Evolutionary conservation across 108 stramenopile species (phyloP).

Genomic region (Cyclostephanos tholiformis): DNA sequence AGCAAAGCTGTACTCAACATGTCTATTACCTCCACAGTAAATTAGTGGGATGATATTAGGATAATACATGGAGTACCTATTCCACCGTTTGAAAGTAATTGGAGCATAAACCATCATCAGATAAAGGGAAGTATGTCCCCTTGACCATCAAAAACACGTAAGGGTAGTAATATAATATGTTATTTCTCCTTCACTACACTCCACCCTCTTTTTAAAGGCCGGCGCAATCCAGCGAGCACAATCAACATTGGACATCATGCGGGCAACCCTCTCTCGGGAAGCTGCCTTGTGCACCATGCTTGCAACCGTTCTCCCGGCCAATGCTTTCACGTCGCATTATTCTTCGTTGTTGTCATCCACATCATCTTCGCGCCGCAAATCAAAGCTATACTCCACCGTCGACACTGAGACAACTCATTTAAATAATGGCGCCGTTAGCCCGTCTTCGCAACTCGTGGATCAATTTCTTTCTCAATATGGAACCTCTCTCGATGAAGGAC

Average conservation of each 20-base stretch:
- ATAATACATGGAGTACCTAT: too few relatives aligned
- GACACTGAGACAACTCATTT: neutral
- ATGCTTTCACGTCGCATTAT: conserved; percentile 2
- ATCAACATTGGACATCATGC: neutral
- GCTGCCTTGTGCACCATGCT: neutral
- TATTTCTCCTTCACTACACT: too few relatives aligned
- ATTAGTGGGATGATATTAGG: too few relatives aligned
- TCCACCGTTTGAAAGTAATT: too few relatives aligned
- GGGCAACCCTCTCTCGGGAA: neutral
- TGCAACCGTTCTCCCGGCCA: neutral
- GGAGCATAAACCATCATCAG: too few relatives aligned
- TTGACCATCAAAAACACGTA: too few relatives aligned
- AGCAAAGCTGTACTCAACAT: too few relatives aligned
- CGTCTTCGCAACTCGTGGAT: conserved; percentile 14
- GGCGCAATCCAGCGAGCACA: neutral
- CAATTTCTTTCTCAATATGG: conserved; percentile 26
- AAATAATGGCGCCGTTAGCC: conserved; percentile 9
- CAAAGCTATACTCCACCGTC: conserved; percentile 17
- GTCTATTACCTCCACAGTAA: too few relatives aligned
- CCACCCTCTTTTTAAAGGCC: neutral
- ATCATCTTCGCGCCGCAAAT: conserved; percentile 11
- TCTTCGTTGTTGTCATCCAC: conserved; percentile 7
- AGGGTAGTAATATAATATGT: too few relatives aligned
- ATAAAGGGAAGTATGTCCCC: too few relatives aligned
- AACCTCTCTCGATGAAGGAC: conserved; percentile 31